Base-by-base conservation (phyloP, 1,284 basidiomycete species). In the Microbotryum violaceum region DNA sequence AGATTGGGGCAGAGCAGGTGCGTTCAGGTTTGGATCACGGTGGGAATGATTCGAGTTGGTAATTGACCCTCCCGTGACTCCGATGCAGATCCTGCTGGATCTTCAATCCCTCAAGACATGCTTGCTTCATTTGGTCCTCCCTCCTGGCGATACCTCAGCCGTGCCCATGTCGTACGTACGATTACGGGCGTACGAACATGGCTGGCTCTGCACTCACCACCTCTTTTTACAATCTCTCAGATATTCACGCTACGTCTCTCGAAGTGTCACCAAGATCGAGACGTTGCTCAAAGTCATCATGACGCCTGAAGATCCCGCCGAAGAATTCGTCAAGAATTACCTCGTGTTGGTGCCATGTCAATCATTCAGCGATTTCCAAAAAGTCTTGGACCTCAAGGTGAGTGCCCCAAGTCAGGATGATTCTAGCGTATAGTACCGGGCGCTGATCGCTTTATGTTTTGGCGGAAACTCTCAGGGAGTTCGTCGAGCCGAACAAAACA, bases 281-380 rank as follows among this genome's bases (percentile, higher is more conserved):
- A 89, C 90, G 2, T 78, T 97, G 70, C 82, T 97, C 63, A 96
- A 97, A 75, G 90, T 94, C 60, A 88, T 97, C 63, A 85, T 96
- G 25, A 91, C 90, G 0, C 91, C 91, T 1, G 87, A 91, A 85
- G 88, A 92, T 70, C 89, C 91, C n/a, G 78, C 87, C 0, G 88
- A 92, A 75, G 90, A 88, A 4, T 97, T 97, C 73, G 90, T 97
- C 61, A 81, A 92, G 60, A 94, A 94, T 72, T 96, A 97, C 72
- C 91, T 89, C 14, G 81, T 96, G 27, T 81, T 94, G 58, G 88
- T 97, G 64, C 90, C 89, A 25, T 92, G 96, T 76, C 85, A 87
- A 18, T 91, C 89, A 1, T 92, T 92, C 75, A 87, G 86, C 29
- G 96, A 97, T 76, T 97, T 97, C 78, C 96, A 98, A 80, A 99